A percentile compares a stretch with the other conserved stretches of the same genome.
These are phyloP conservation scores for Thinopyrum elongatum DNA, from an alignment of 176 grass and related monocot species.

Conservation along the genomic window DNA sequence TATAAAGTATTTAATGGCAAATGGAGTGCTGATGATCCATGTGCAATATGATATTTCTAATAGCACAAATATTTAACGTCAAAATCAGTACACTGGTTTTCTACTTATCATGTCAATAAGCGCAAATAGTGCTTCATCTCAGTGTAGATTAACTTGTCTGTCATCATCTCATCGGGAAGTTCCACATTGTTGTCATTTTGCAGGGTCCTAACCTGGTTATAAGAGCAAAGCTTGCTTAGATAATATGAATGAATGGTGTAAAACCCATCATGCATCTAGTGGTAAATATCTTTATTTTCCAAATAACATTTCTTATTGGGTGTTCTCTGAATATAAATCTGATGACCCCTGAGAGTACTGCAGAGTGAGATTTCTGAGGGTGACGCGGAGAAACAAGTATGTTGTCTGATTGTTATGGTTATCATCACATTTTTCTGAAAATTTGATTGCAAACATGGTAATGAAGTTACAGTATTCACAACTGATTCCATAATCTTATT, in stretches of 20 bases:
- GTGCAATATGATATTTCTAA: neutral
- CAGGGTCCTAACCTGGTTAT: conserved; percentile 92
- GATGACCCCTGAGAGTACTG: conserved; percentile 36
- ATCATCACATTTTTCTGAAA: neutral
- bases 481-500: neutral
- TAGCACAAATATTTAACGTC: neutral
- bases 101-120: neutral
- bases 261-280: conserved; percentile 72
- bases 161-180: conserved; percentile 15
- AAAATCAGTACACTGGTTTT: neutral
- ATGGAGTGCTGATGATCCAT: neutral
- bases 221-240: conserved; percentile 70
- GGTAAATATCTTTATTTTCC: conserved; percentile 42
- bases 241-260: conserved; percentile 86
- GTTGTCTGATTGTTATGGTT: neutral
- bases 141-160: neutral
- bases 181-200: conserved; percentile 34
- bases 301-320: neutral
- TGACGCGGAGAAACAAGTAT: conserved; percentile 79
- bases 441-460: neutral
- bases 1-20: neutral
- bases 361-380: conserved; percentile 57
- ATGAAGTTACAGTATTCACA: conserved; percentile 1
- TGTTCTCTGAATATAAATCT: conserved; percentile 7
- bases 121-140: neutral